These are phyloP conservation scores for Guillardia theta DNA, from an alignment of 78 protist genomes.

Conservation along the genomic window DNA sequence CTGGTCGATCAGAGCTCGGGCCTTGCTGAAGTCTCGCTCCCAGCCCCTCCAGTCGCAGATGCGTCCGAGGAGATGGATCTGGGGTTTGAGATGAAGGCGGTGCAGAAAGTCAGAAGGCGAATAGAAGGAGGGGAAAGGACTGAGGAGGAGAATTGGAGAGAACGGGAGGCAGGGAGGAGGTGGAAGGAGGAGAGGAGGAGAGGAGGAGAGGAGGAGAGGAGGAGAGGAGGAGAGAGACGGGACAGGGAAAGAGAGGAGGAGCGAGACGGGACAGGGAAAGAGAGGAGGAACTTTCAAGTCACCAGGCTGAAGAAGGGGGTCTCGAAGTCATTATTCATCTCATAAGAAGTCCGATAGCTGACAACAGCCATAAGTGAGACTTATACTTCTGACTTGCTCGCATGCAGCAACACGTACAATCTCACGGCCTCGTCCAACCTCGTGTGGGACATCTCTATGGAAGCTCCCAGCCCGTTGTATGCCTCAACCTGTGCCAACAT, in stretches of 20 bases:
- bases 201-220: not conserved
- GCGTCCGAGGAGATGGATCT: not conserved
- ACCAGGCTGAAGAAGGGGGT: not conserved
- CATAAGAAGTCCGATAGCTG: too few species aligned
- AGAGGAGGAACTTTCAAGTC: too few species aligned
- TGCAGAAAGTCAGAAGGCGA: not conserved
- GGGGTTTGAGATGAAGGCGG: not conserved
- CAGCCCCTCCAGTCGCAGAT: slow-evolving; percentile 12
- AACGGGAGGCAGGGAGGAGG: not conserved
- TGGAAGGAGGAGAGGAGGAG: not conserved
- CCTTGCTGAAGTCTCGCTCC: not conserved
- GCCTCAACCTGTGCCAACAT: not conserved
- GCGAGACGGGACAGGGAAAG: not conserved
- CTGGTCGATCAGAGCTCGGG: not conserved
- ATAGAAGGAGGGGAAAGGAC: not conserved
- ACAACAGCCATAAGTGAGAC: not conserved
- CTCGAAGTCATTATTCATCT: not conserved
- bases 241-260: not conserved
- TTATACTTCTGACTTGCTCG: not conserved
- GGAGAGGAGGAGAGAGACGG: not conserved
- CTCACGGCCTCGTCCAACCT: not conserved
- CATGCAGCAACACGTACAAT: not conserved
- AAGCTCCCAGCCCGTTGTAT: not conserved
- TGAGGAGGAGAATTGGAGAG: not conserved
- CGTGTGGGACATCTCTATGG: slow-evolving; percentile 10